Evolutionary conservation across 495 filamentous ascomycete genomes (phyloP), one percentile per base, ranked within the genome.

Genomic region (Immersiella caudata): DNA sequence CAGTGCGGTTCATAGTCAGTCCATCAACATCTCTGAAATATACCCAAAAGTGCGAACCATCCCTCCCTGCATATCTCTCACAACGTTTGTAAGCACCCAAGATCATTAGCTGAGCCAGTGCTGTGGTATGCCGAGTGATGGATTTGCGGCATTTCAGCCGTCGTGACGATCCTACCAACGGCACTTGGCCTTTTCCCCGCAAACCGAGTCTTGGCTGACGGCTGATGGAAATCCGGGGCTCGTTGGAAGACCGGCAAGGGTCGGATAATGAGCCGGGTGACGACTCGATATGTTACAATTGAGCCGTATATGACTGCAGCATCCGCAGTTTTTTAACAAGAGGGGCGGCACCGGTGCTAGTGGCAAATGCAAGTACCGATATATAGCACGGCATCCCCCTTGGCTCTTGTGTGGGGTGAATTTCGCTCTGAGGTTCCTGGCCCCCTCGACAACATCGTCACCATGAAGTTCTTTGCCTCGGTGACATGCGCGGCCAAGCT

Each of bases 201-300:
- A 55, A 55, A 55, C 24, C 14, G 52, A 22, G 22, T 55, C 52
- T 55, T 55, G 24, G 52, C 52, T 20, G 3, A 6, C 24, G 24
- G 52, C 52, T 55, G 52, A 14, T 55, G 52, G 52, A 26, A 11
- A 12, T 22, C 52, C 14, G 40, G 40, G 40, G 40, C 16, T 2
- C 2, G 40, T 14, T 26, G n/a, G n/a, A 8, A 22, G n/a, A 9
- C 11, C 52, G 20, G 20, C 7, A 55, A 22, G 52, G 24, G 52
- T 55, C 52, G 52, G 52, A 55, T 55, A 55, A 55, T 55, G 52
- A 55, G 52, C 52, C 52, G 52, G 52, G 52, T 24, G 52, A 55
- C 52, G 52, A 55, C n/a, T 11, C 24, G 52, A 55, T 55, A 55
- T 11, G 52, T 2, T 55, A 6, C 2, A 55, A 55, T 26, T 26